Evolutionary conservation across 371 early-diverging fungal genomes (phyloP).

Genomic region (Conidiobolus incongruus): DNA sequence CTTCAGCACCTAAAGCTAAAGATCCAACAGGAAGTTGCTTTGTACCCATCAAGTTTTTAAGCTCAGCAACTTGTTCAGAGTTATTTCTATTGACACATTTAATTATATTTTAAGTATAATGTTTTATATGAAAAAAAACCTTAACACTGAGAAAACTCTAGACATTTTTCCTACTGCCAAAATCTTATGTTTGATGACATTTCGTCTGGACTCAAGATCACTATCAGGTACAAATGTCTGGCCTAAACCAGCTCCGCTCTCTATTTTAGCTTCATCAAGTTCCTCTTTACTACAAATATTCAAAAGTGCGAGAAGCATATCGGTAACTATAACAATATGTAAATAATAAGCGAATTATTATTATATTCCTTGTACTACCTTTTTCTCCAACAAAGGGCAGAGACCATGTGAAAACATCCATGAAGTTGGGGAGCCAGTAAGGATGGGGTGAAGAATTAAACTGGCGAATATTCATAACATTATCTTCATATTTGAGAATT

Average conservation of each 20-base stretch:
- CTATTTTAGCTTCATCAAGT: slow-evolving; percentile 20
- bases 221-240: neutral
- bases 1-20: slow-evolving; percentile 73
- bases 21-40: slow-evolving; percentile 61
- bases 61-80: slow-evolving; percentile 73
- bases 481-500: slow-evolving; percentile 86
- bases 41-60: slow-evolving; percentile 70
- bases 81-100: slow-evolving; percentile 24
- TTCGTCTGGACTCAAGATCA: slow-evolving; percentile 38
- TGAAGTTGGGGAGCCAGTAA: slow-evolving; percentile 89
- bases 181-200: slow-evolving; percentile 73
- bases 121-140: slow-evolving; percentile 16
- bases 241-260: slow-evolving; percentile 4
- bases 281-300: slow-evolving; percentile 74
- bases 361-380: no score
- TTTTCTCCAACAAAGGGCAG: slow-evolving; percentile 97
- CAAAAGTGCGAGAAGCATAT: slow-evolving; percentile 82
- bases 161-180: slow-evolving; percentile 80
- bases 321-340: slow-evolving; percentile 49
- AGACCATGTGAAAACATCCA: slow-evolving; percentile 96
- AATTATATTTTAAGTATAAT: neutral
- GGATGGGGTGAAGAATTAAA: slow-evolving; percentile 72
- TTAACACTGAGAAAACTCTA: slow-evolving; percentile 62
- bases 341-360: no score
- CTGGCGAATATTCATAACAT: slow-evolving; percentile 83